Evolutionary conservation across 2,329 filamentous ascomycete genomes (phyloP).

Genomic region (Rhytidhysteron rufulum): DNA sequence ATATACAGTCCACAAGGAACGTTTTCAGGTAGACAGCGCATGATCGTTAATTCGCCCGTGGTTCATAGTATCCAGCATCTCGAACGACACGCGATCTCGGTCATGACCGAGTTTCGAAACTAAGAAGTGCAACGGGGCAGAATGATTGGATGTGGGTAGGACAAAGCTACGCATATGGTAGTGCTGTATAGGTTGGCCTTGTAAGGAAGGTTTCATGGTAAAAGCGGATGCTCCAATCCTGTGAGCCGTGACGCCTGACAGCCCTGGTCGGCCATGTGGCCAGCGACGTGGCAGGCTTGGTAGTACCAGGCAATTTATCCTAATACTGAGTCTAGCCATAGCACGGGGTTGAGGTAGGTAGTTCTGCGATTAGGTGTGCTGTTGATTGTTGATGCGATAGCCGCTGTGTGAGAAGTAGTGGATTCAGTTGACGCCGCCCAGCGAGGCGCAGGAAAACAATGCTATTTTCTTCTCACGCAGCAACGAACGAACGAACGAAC

Average conservation of each 20-base stretch:
- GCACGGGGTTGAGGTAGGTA: constrained; percentile 2
- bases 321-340: constrained; percentile 11
- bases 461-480: too few species aligned
- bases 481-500: too few species aligned
- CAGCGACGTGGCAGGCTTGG: constrained; percentile 4
- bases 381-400: background rate
- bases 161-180: background rate
- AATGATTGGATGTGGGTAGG: constrained; percentile 1
- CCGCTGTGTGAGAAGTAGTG: constrained; percentile 7
- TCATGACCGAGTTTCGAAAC: constrained; percentile 4
- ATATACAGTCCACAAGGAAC: constrained; percentile 1
- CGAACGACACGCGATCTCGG: constrained; percentile 2
- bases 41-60: constrained; percentile 1
- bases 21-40: background rate
- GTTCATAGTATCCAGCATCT: background rate
- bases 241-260: constrained; percentile 2
- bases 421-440: constrained; percentile 6
- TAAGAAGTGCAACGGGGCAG: background rate
- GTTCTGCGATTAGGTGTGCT: constrained; percentile 2
- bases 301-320: constrained; percentile 8
- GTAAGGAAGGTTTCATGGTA: constrained; percentile 6
- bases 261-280: too few species aligned
- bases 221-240: background rate
- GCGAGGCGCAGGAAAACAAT: constrained; percentile 13
- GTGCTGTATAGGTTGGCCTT: constrained; percentile 4